These are phyloP conservation scores for Coniochaeta sp. DNA, from an alignment of 2,329 filamentous ascomycete species.

Conservation along the genomic window DNA sequence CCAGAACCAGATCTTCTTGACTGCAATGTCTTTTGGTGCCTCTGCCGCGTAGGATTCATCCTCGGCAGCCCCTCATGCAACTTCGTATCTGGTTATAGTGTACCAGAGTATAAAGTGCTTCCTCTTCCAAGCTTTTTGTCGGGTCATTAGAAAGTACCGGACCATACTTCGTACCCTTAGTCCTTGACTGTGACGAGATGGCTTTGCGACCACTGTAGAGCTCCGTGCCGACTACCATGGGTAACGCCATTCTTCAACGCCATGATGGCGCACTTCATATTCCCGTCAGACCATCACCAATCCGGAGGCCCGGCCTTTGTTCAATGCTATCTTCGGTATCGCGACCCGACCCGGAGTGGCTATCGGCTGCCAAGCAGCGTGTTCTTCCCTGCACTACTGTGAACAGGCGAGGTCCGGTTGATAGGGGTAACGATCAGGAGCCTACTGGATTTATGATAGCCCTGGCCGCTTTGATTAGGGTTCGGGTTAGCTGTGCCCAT, in stretches of 20 bases:
- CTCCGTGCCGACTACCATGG: neutral
- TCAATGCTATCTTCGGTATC: neutral
- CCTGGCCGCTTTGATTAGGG: no score
- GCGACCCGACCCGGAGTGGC: neutral
- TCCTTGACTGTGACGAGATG: neutral
- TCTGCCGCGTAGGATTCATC: neutral
- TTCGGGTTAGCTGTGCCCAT: no score
- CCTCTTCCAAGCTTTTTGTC: neutral
- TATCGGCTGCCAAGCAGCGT: neutral
- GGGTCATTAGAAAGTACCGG: neutral
- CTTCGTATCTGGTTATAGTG: neutral
- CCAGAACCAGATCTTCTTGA: neutral
- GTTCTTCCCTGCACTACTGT: neutral
- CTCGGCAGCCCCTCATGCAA: neutral
- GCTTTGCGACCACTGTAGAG: no score
- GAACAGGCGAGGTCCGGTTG: no score
- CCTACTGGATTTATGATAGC: no score
- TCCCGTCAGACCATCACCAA: neutral
- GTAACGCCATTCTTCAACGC: neutral
- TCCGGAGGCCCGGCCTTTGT: neutral
- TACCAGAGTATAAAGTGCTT: no score
- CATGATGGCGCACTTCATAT: neutral
- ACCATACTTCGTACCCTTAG: neutral
- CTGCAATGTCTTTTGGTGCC: no score
- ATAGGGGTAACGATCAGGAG: no score